Evolutionary conservation across 2,329 filamentous ascomycete genomes (phyloP), one percentile per base, ranked within the genome.

Genomic region (Penicillium sp.): DNA sequence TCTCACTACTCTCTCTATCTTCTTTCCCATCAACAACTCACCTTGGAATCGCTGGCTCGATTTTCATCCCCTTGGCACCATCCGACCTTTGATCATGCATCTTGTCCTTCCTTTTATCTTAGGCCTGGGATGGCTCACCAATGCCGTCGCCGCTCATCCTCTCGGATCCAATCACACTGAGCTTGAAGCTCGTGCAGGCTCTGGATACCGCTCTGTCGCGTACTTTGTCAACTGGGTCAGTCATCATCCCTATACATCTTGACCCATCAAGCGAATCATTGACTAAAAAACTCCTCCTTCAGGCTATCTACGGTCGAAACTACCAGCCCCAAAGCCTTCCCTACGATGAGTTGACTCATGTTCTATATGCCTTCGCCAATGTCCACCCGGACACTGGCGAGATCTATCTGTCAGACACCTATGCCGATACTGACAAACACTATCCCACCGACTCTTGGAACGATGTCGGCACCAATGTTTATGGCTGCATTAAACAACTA

Each of bases 291-390:
- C n/a, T 41, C 6, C 42, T 44, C 42, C 15, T 31, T 3, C 42
- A 79, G 90, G 89, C 88, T 58, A 93, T 95, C 62, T 96, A 96
- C 72, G 90, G 79, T 34, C 85, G 92, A 49, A 88, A 93, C 64
- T 88, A 93, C 68, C 81, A 85, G 13, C 91, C 92, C 0, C 88
- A 95, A 66, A 84, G 95, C 66, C 81, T 97, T 6, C 89, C 89
- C 0, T 84, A 81, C 3, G 83, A 91, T 50, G 86, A 89, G 52
- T 82, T 96, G 29, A 97, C 92, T 0, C 93, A 97, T 67, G 75
- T 97, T 5, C 83, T 96, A 16, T 96, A 96, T 64, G 82, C 92
- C 8, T 97, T 97, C 74, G 92, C 90, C 66, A 95, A 96, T 69
- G 83, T 96, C 52, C 82, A 83, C 8, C 80, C 85, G 2, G 88